Evolutionary conservation across 805 yeast species (phyloP), one percentile per base, ranked within the genome.

Genomic region (Nakazawaea laoshanensis): DNA sequence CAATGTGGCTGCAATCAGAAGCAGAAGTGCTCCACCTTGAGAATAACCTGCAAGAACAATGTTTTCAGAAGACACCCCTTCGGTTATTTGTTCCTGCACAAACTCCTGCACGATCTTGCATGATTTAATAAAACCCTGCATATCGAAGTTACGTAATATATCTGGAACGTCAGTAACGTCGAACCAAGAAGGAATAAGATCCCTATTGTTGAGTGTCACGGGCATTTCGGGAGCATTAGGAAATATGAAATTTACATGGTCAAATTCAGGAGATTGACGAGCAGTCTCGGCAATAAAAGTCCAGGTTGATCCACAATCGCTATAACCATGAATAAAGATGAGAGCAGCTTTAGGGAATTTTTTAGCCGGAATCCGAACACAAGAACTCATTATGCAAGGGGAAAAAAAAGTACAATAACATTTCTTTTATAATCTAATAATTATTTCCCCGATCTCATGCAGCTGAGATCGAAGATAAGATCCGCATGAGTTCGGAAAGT

Each of bases 31-130:
- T 30, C 86, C 94, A 35, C 98, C 98, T 58, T 92, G 98, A 4
- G 94, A 80, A 52, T 92, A 92, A 0, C 98, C 98, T 21, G 97
- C 97, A 37, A 92, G 63, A n/a, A 92, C 61, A 29, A 92, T 81
- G 33, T 81, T 71, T 12, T 74, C 74, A 0, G 80, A 61, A 4
- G 71, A 65, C 21, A 82, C 67, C 7, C 79, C 74, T 5, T 46
- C 44, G 7, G 67, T 70, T 11, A 70, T 59, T 43, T 78, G 75
- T 36, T 74, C 74, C 14, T 66, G 52, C 27, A 81, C 63, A 42
- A 67, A 58, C 1, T 46, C 45, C 32, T 66, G 60, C 16, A 79
- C 59, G 3, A 55, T 44, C 1, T 65, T 63, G 28, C 74, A 57
- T 9, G 77, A 60, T 33, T 61, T 59, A 44, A 71, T 47, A 47